Evolutionary conservation across 163 green algal species (phyloP).

Genomic region (Chlamydomonas reinhardtii): DNA sequence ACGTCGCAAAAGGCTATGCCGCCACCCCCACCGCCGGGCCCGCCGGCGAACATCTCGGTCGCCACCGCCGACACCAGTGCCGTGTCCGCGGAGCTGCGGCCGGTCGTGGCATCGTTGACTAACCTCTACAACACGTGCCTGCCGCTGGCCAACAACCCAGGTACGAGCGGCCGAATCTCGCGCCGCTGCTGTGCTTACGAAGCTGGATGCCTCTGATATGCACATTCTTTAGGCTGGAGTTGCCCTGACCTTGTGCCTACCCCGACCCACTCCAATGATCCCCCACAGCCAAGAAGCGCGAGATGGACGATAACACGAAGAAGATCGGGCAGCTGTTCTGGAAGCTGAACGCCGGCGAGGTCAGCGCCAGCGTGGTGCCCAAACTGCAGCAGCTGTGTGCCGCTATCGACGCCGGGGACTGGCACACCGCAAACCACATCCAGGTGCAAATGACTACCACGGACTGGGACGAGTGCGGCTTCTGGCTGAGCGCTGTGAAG

Average conservation of each 20-base stretch:
- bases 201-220: no score
- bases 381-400: slow-evolving; percentile 89
- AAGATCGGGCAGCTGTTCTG: slow-evolving; percentile 93
- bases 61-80: slow-evolving; percentile 64
- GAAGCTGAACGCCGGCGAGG: slow-evolving; percentile 87
- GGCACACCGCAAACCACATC: slow-evolving; percentile 80
- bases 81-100: slow-evolving; percentile 77
- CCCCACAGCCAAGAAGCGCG: slow-evolving; percentile 83
- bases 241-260: no score
- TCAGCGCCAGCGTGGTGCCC: slow-evolving; percentile 72
- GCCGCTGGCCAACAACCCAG: slow-evolving; percentile 68
- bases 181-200: no score
- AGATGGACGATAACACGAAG: slow-evolving; percentile 95
- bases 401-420: slow-evolving; percentile 90
- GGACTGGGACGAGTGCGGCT: slow-evolving; percentile 95
- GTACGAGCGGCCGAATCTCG: slow-evolving; percentile 25
- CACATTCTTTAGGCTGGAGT: no score
- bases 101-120: slow-evolving; percentile 78
- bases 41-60: slow-evolving; percentile 86
- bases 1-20: slow-evolving; percentile 57
- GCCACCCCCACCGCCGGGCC: slow-evolving; percentile 73
- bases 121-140: slow-evolving; percentile 81
- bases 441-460: slow-evolving; percentile 89
- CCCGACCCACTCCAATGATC: no score
- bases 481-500: slow-evolving; percentile 95